A percentile compares a stretch with the other conserved stretches of the same genome.
Conservation (phyloP, 495 filamentous ascomycete genomes). For the Extremus antarcticus region DNA sequence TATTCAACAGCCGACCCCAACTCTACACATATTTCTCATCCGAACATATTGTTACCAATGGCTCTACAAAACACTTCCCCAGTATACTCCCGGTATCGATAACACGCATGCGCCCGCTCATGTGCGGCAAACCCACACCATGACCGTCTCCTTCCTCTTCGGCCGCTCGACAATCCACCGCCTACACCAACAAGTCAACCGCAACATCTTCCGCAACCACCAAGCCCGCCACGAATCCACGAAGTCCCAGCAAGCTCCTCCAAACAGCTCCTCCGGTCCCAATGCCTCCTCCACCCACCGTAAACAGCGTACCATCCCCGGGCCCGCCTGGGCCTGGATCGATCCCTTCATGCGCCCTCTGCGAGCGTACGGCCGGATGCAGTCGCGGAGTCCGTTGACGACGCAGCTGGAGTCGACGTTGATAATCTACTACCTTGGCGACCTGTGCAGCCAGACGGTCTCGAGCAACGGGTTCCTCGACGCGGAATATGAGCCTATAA, state of each 20-base stretch:
- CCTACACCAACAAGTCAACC: conserved; percentile 9
- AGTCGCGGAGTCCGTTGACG: conserved; percentile 57
- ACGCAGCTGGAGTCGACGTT: conserved; percentile 70
- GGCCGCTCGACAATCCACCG: conserved; percentile 2
- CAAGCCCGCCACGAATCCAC: conserved; percentile 3
- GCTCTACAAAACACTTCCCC: neutral
- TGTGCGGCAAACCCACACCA: neutral
- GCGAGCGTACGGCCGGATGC: conserved; percentile 58
- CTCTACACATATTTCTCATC: neutral
- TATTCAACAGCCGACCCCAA: too few species aligned
- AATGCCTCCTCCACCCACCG: neutral
- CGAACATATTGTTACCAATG: too few species aligned
- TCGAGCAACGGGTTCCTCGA: conserved; percentile 3
- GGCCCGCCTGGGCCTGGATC: conserved; percentile 26
- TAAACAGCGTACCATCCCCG: conserved; percentile 22
- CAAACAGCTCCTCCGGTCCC: neutral
- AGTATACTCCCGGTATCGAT: neutral
- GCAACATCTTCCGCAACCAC: conserved; percentile 13
- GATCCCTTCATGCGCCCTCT: conserved; percentile 35
- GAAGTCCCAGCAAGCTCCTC: neutral
- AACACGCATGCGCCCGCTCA: neutral
- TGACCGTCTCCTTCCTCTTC: conserved; percentile 9
- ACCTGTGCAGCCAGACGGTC: conserved; percentile 60
- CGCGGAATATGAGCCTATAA: conserved; percentile 51
- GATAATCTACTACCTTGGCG: conserved; percentile 68